Evolutionary conservation across 2,329 filamentous ascomycete genomes (phyloP).

Genomic region (Helminthosporium solani): DNA sequence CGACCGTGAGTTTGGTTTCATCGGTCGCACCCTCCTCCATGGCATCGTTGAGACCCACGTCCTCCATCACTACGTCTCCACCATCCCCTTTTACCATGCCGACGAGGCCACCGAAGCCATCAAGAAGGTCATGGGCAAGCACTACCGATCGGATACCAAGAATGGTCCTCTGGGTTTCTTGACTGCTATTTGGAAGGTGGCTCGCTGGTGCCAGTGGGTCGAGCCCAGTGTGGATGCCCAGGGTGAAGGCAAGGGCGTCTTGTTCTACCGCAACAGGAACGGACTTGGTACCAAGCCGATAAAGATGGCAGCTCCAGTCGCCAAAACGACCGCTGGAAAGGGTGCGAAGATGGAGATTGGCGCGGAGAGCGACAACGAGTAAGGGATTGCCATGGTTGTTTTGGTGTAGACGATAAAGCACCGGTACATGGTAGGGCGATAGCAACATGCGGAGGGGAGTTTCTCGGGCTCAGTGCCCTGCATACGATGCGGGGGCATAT

Average conservation of each 20-base stretch:
- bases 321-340: constrained; percentile 32
- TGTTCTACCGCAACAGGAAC: constrained; percentile 96
- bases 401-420: constrained; percentile 18
- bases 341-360: constrained; percentile 39
- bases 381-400: constrained; percentile 16
- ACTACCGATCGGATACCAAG: constrained; percentile 83
- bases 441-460: constrained; percentile 4
- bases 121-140: constrained; percentile 89
- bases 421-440: not conserved
- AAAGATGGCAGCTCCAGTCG: constrained; percentile 41
- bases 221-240: constrained; percentile 82
- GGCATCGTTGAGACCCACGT: constrained; percentile 98
- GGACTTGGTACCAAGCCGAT: constrained; percentile 67
- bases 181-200: constrained; percentile 74
- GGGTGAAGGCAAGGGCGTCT: constrained; percentile 77
- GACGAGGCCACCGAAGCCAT: constrained; percentile 94
- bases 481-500: not conserved
- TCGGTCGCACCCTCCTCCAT: constrained; percentile 86
- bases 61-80: constrained; percentile 94
- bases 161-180: constrained; percentile 80
- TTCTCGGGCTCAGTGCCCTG: not conserved
- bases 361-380: constrained; percentile 34
- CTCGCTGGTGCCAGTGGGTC: constrained; percentile 94
- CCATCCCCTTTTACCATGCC: constrained; percentile 94
- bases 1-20: constrained; percentile 95